These are phyloP conservation scores for Hypsizygus ulmarius DNA, from an alignment of 1,284 basidiomycete genomes.

Conservation along the genomic window DNA sequence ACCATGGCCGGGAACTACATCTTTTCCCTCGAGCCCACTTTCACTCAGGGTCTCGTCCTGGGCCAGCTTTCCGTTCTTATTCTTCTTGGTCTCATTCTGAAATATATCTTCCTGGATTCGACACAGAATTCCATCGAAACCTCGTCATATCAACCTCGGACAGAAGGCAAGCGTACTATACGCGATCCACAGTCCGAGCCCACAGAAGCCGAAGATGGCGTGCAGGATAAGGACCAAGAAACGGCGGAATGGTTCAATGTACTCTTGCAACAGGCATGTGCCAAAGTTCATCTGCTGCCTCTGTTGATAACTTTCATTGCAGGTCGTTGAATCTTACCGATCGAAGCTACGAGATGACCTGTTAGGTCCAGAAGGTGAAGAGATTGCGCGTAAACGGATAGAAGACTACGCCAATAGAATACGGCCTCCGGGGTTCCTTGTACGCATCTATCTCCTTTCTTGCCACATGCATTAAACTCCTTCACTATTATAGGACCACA, in stretches of 20 bases:
- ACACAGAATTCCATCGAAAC: slow-evolving; percentile 52
- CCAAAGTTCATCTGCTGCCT: neutral
- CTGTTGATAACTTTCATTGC: slow-evolving; percentile 2
- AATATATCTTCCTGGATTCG: slow-evolving; percentile 79
- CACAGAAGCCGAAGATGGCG: slow-evolving; percentile 25
- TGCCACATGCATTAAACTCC: slow-evolving; percentile 7
- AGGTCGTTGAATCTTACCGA: slow-evolving; percentile 73
- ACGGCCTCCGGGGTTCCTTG: slow-evolving; percentile 65
- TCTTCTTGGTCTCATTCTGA: slow-evolving; percentile 68
- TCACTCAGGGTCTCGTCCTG: slow-evolving; percentile 78
- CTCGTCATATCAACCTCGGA: slow-evolving; percentile 55
- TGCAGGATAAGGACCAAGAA: slow-evolving; percentile 38
- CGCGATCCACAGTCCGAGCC: slow-evolving; percentile 31
- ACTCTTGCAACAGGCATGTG: slow-evolving; percentile 62
- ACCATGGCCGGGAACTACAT: slow-evolving; percentile 61
- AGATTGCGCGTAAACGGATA: slow-evolving; percentile 64
- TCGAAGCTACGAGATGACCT: slow-evolving; percentile 64
- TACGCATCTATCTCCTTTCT: slow-evolving; percentile 32
- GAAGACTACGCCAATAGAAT: slow-evolving; percentile 71
- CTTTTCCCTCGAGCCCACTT: slow-evolving; percentile 74
- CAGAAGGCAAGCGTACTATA: slow-evolving; percentile 36
- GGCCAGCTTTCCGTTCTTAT: slow-evolving; percentile 77
- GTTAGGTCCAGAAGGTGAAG: slow-evolving; percentile 64
- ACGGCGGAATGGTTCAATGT: slow-evolving; percentile 77
- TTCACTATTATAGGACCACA: slow-evolving; percentile 53